Evolutionary conservation across 2,329 filamentous ascomycete genomes (phyloP).

Genomic region (Westerdykella aurantiaca): DNA sequence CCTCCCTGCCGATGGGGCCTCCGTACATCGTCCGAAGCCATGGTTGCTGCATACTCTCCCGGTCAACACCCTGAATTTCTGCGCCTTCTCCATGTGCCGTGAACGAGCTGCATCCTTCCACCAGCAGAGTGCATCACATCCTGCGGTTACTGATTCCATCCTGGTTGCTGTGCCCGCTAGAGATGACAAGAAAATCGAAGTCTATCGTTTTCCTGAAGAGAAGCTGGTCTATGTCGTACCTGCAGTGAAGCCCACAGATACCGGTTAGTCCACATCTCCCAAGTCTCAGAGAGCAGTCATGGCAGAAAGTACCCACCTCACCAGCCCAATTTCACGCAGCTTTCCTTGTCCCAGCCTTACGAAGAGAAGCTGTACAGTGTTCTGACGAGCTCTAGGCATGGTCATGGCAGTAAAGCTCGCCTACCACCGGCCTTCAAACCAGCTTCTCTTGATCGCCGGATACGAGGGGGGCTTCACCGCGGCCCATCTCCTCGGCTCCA

Average conservation of each 20-base stretch:
- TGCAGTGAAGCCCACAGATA: constrained; percentile 38
- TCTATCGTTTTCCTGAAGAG: constrained; percentile 76
- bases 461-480: constrained; percentile 80
- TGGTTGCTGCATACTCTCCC: constrained; percentile 80
- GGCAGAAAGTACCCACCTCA: neutral
- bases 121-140: neutral
- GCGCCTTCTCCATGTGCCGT: constrained; percentile 64
- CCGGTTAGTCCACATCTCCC: constrained; percentile 32
- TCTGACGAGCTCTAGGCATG: constrained; percentile 61
- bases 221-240: constrained; percentile 58
- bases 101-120: constrained; percentile 8
- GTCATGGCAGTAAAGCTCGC: constrained; percentile 66
- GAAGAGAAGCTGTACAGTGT: constrained; percentile 34
- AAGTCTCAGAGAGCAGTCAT: neutral
- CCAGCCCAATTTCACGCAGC: neutral
- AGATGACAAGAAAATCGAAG: constrained; percentile 58
- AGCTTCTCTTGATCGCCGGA: constrained; percentile 63
- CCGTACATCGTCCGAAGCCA: constrained; percentile 54
- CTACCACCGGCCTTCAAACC: constrained; percentile 13
- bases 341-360: neutral
- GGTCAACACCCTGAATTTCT: constrained; percentile 95
- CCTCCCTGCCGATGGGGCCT: constrained; percentile 62
- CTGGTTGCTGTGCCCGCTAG: constrained; percentile 69
- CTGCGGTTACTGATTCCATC: constrained; percentile 35
- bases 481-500: constrained; percentile 52